Evolutionary conservation across 257 asterid genomes (phyloP), one percentile per base, ranked within the genome.

Genomic region (Echites panduratus): DNA sequence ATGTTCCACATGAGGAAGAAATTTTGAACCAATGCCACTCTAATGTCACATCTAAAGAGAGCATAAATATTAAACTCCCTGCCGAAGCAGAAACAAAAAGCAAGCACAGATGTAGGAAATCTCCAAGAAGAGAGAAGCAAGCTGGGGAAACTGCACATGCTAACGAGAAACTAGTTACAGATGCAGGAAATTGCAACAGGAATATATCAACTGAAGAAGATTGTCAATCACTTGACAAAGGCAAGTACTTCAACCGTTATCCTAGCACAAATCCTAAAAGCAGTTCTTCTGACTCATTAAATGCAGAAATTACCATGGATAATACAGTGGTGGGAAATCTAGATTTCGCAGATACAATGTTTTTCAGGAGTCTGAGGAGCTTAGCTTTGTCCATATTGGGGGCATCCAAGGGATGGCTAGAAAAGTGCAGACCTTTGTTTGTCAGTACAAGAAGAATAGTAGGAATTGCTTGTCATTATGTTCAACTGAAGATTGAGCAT

Each of bases 371-470:
- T 82, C 72, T 95, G 64, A 84, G 83, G 83, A 78, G 82, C 70
- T 81, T 82, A 54, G 84, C 85, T 48, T 70, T 86, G 70, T 80
- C 90, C 49, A 59, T 80, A 50, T 86, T 87, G 68, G 81, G 85
- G 79, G 82, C 87, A 53, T 91, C 89, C 59, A 84, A 85, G 17
- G 85, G 84, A 50, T 89, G 93, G 95, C 73, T 91, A 58, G 93
- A 90, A 86, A 89, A 86, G 81, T 81, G 80, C 75, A 87, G 80
- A 45, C 98, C 96, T 19, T 67, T 82, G 52, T 57, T 88, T 73
- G 71, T 66, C 29, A 48, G 72, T 78, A 72, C 85, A 38, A 87
- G 70, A 82, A 66, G 84, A 13, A 83, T 73, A 68, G 72, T 70
- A 40, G 48, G 78, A 67, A 79, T 82, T 78, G 89, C 81, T 35